Base-by-base conservation (phyloP, 78 protist genomes). In the Emiliania huxleyi region DNA sequence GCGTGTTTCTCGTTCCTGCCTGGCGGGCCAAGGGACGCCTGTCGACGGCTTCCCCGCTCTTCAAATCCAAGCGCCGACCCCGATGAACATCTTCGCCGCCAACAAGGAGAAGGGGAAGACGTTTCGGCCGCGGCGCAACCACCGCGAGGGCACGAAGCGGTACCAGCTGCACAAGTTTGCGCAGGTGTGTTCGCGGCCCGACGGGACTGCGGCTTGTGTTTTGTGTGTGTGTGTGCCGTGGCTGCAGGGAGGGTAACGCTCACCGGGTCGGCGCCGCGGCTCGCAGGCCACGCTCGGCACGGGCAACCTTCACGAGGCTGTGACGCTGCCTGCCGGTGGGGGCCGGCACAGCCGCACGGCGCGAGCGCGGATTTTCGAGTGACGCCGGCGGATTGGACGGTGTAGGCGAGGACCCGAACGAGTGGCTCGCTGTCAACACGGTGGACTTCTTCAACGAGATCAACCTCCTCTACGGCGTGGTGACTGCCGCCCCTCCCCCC, bases 401-500 rank as follows among this genome's bases (percentile, higher is more conserved):
- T n/a, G n/a, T n/a, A n/a, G n/a, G 99, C 1, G 99, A 97, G 73
- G 99, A 99, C 93, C 46, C 88, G 35, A 95, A 97, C 91, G 99
- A 98, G 77, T 98, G 99, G 99, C 97, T 99, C 33, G 99, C 99
- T 6, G 99, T 99, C 0, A 97, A 98, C 95, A 97, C 85, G 85
- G 85, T 98, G 43, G 99, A 99, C 90, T 99, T 99, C 95, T 99
- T 96, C 97, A 98, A 98, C 95, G 98, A 97, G 94, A 98, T 97
- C 88, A 97, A 97, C 94, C 52, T 99, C 94, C 94, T 99, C 33
- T 99, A 97, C 93, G 99, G 99, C 33, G 94, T 97, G 26, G 95
- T n/a, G n/a, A n/a, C n/a, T n/a, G n/a, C n/a, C n/a, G n/a, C n/a
- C n/a, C n/a, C n/a, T n/a, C n/a, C n/a, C n/a, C n/a, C n/a, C n/a